These are phyloP conservation scores for Plantago elongata DNA, from an alignment of 257 asterid species.

Conservation along the genomic window DNA sequence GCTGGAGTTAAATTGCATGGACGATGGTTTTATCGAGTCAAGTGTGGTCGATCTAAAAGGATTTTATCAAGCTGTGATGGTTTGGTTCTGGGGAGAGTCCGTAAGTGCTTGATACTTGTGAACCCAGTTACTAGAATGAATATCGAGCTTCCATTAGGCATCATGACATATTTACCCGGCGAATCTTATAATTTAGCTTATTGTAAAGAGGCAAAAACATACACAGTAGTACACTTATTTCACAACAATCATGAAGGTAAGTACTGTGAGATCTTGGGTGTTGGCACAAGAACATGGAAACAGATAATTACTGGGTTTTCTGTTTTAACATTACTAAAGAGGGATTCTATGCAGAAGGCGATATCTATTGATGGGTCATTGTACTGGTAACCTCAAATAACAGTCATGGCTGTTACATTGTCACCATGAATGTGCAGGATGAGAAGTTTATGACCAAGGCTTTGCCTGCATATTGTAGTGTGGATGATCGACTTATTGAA, in stretches of 20 bases:
- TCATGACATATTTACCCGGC: background rate
- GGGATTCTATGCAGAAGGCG: too few relatives aligned
- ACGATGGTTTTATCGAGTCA: conserved; percentile 1
- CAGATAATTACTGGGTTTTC: conserved; percentile 25
- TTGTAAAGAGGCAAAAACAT: conserved; percentile 15
- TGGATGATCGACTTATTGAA: too few relatives aligned
- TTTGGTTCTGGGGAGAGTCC: background rate
- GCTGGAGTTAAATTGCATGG: conserved; percentile 4
- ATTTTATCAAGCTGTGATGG: background rate
- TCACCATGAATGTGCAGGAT: too few relatives aligned
- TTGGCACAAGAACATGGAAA: conserved; percentile 29
- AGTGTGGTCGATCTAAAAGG: background rate
- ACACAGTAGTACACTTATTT: conserved; percentile 32
- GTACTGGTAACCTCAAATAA: too few relatives aligned
- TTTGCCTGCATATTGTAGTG: too few relatives aligned
- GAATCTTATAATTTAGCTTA: conserved; percentile 25
- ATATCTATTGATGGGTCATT: too few relatives aligned
- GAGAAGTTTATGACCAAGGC: too few relatives aligned
- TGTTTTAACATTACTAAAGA: background rate
- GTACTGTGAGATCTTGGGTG: conserved; percentile 27
- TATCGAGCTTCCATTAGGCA: conserved; percentile 25
- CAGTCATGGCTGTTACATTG: too few relatives aligned
- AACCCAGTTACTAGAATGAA: conserved; percentile 35
- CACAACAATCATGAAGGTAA: conserved; percentile 4
- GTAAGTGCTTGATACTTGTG: conserved; percentile 19